Conservation (phyloP, 257 asterid species). For the Scutellaria galericulata region DNA sequence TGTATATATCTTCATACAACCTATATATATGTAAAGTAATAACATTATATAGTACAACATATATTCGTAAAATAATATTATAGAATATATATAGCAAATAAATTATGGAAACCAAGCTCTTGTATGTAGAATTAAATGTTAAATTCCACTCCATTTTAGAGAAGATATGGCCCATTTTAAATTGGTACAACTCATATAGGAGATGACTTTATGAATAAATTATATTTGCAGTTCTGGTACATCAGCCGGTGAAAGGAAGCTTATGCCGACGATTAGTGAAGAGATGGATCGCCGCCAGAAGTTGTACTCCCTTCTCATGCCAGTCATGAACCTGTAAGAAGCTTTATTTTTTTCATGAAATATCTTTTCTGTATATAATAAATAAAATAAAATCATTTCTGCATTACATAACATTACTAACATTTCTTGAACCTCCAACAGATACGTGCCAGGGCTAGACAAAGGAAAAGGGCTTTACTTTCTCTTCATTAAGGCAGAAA, state of each 20-base stretch:
- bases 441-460: conserved; percentile 44
- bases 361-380: neutral
- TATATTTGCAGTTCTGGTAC: conserved; percentile 69
- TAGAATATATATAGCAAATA: no score
- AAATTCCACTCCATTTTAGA: no score
- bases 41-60: no score
- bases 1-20: no score
- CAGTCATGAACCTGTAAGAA: conserved; percentile 85
- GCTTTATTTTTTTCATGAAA: neutral
- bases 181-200: no score
- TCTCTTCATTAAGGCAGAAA: conserved; percentile 46
- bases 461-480: conserved; percentile 54
- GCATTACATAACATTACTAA: no score
- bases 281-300: conserved; percentile 72
- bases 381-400: no score
- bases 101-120: no score
- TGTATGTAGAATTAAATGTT: no score
- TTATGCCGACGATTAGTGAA: conserved; percentile 74
- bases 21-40: no score
- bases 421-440: conserved; percentile 7
- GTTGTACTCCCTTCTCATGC: conserved; percentile 69
- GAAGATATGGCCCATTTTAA: no score
- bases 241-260: conserved; percentile 82
- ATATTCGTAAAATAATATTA: no score
- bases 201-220: neutral